Percentiles rank a stretch among this genome's conserved stretches.
Conservation (phyloP, 176 grass and related monocot genomes). For the Aegilops sharonensis region DNA sequence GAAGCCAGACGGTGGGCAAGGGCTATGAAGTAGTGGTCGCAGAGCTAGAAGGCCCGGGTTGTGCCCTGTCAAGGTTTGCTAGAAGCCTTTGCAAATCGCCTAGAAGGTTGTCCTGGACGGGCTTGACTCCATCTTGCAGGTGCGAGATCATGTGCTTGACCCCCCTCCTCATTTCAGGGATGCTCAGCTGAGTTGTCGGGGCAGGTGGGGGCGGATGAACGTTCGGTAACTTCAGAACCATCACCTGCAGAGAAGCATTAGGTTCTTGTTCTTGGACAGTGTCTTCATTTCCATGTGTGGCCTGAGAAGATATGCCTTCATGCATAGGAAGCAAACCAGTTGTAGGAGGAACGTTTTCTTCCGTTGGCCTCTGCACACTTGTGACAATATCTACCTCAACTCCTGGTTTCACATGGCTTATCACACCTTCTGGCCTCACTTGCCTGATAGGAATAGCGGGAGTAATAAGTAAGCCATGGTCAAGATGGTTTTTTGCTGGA, state of each 20-base stretch:
- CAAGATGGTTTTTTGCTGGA: neutral
- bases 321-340: neutral
- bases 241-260: neutral
- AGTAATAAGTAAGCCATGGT: conserved; percentile 17
- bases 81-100: neutral
- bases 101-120: neutral
- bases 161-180: neutral
- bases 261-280: neutral
- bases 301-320: neutral
- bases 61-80: neutral
- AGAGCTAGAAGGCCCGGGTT: neutral
- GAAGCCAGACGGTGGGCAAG: neutral
- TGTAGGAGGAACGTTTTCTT: neutral
- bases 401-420: conserved; percentile 2
- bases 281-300: neutral
- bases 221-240: neutral
- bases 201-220: neutral
- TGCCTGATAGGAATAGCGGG: conserved; percentile 45
- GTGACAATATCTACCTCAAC: neutral
- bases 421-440: conserved; percentile 28
- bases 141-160: neutral
- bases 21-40: neutral
- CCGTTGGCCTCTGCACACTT: neutral
- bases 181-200: neutral
- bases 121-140: neutral